phyloP scores from a whole-genome alignment of 768 basidiomycete species.

The Strobilomyces confusus region DNA sequence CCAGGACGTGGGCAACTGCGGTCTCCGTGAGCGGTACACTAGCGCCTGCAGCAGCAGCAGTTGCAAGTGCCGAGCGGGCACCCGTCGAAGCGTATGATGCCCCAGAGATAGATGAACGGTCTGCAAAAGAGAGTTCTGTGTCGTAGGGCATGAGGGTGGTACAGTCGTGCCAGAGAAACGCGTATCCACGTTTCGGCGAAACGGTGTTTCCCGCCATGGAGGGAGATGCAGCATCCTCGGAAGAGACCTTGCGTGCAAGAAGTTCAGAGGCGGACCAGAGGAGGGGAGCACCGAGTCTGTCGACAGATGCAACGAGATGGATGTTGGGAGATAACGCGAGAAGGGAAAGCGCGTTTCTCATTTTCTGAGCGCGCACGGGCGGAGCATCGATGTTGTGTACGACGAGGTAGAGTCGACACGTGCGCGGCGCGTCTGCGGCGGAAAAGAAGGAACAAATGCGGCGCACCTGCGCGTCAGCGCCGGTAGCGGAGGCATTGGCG shows the following conservation, averaged over 20 bases:
- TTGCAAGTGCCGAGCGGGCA: conserved; percentile 22
- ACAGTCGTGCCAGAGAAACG: conserved; percentile 87
- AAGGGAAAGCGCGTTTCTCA: conserved; percentile 63
- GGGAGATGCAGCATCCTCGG: neutral
- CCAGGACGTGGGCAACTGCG: conserved; percentile 75
- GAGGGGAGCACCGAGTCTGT: conserved; percentile 80
- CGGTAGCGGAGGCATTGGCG: conserved; percentile 6
- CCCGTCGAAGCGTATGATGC: conserved; percentile 36
- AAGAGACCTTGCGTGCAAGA: conserved; percentile 45
- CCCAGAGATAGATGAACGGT: conserved; percentile 59
- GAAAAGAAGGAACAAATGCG: conserved; percentile 65
- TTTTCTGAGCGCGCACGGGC: conserved; percentile 58
- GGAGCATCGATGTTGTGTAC: conserved; percentile 88
- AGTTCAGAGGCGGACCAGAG: conserved; percentile 76
- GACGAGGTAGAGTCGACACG: conserved; percentile 64
- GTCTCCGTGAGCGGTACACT: conserved; percentile 62
- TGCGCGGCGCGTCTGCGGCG: conserved; percentile 26
- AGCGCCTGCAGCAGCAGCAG: conserved; percentile 29
- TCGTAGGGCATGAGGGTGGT: conserved; percentile 84
- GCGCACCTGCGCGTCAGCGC: conserved; percentile 59
- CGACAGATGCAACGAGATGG: conserved; percentile 80
- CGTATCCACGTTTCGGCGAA: conserved; percentile 45
- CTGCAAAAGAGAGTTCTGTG: conserved; percentile 65
- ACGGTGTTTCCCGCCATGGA: neutral
- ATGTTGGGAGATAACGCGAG: conserved; percentile 73